Base-by-base conservation (phyloP, 495 filamentous ascomycete genomes). In the Hypoxylon cercidicola region DNA sequence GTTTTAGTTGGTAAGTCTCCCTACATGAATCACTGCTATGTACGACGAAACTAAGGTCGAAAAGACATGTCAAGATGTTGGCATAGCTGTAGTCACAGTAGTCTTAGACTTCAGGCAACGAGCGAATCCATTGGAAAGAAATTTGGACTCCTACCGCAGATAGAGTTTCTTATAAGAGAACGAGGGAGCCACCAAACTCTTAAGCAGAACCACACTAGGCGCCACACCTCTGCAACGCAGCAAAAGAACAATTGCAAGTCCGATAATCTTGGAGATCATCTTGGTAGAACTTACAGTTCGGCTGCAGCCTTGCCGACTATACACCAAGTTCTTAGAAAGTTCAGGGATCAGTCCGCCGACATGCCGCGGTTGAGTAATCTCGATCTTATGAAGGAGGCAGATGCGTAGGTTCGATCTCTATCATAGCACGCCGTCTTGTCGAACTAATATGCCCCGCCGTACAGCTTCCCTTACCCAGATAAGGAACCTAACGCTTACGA, bases 391-490 rank as follows among this genome's bases (percentile, higher is more conserved):
- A 72, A 72, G 41, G 85, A 87, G 72, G 88, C 83, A 64, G 89
- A 93, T 79, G 83, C 77, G 89, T 90, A 74, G 73, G 77, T 77
- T 10, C 34, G 10, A 19, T 34, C 40, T 25, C 37, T 15, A 41
- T 41, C n/a, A 16, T 30, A 40, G 3, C 16, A 49, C 5, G 25
- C 50, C 37, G 18, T 15, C 23, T 55, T 52, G 9, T 20, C 2
- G 40, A 28, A 18, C 43, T 62, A 41, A 30, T 20, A 13, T 4
- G n/a, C 41, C 37, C 13, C 13, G n/a, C n/a, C n/a, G 21, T 52
- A 25, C 63, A 92, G 89, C 72, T 92, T 92, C 71, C 89, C 90
- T 4, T 88, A 92, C 70, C 78, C 81, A 37, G 79, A 87, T 30
- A 80, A 78, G 45, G 77, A 88, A 53, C 82, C 84, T 37, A 69